Percentiles rank a stretch among this genome's conserved stretches.
phyloP scores from a whole-genome alignment of 495 filamentous ascomycete genomes.

The Jackrogersella minutella region DNA sequence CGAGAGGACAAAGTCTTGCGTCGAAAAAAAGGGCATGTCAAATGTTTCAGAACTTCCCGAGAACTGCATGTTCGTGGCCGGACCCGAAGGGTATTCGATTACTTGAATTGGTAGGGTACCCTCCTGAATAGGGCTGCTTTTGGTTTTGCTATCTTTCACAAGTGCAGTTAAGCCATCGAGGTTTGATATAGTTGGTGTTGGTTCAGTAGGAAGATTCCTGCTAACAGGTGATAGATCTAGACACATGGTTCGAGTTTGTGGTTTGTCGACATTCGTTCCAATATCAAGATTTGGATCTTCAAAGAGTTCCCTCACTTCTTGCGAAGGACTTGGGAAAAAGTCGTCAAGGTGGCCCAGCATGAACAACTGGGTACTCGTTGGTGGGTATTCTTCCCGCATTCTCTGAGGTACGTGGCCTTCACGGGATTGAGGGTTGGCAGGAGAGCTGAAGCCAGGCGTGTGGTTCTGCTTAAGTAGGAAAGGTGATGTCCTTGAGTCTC shows the following conservation, averaged over 20 bases:
- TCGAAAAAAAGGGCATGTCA: conserved; percentile 49
- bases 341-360: conserved; percentile 56
- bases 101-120: neutral
- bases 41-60: conserved; percentile 16
- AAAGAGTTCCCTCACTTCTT: conserved; percentile 55
- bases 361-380: conserved; percentile 55
- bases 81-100: neutral
- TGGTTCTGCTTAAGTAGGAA: conserved; percentile 28
- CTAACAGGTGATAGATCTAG: neutral
- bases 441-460: conserved; percentile 1
- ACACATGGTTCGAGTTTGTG: neutral
- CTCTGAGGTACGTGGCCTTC: neutral
- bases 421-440: neutral
- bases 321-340: conserved; percentile 57
- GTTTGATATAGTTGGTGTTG: neutral
- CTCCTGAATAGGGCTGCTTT: neutral
- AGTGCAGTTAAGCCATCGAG: neutral
- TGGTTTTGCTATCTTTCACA: neutral
- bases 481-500: conserved; percentile 18
- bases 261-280: neutral
- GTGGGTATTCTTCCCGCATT: conserved; percentile 20
- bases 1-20: conserved; percentile 56
- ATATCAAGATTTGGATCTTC: conserved; percentile 36
- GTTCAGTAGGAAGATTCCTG: neutral
- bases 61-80: neutral